Evolutionary conservation across 2,329 filamentous ascomycete genomes (phyloP), one percentile per base, ranked within the genome.

Genomic region (Colletotrichum sp.): DNA sequence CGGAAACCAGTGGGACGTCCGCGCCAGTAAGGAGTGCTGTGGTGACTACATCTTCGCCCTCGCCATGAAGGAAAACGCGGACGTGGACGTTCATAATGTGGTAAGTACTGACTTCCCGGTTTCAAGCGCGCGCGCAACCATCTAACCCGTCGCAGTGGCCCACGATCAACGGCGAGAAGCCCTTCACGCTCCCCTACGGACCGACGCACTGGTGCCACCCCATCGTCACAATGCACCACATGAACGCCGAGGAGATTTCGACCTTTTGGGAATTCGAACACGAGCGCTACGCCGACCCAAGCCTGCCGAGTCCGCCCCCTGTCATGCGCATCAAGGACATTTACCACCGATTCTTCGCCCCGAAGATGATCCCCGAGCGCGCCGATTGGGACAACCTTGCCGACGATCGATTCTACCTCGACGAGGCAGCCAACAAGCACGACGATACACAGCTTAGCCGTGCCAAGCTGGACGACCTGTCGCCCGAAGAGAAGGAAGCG

Each of bases 141-240:
- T 44, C 72, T 80, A 52, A 78, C 69, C 30, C 12, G 24, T 34
- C 6, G 28, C 77, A 89, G 83, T 90, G 87, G 85, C 90, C 90
- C 2, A 88, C 89, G 60, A 86, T 91, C 78, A 90, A 91, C 77
- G 89, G 89, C 76, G 89, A 92, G 79, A 91, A 90, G 76, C 89
- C 88, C 4, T 82, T 84, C 65, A 90, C 86, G 2, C 80, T 91
- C n/a, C 85, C 87, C 2, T 91, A 86, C 75, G 84, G 85, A 49
- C 78, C 82, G 3, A 82, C 81, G n/a, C 84, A 89, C 76, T 92
- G 90, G 89, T 92, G 90, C 80, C 88, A 90, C 66, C 88, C 90
- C 10, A 84, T 91, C 60, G 85, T 88, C 3, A 91, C 90, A 7
- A 90, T 92, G 89, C 89, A 91, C 80, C 89, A 91, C 80, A 84